These are phyloP conservation scores for Pleurotus citrinopileatus DNA, from an alignment of 768 basidiomycete species.

Conservation along the genomic window DNA sequence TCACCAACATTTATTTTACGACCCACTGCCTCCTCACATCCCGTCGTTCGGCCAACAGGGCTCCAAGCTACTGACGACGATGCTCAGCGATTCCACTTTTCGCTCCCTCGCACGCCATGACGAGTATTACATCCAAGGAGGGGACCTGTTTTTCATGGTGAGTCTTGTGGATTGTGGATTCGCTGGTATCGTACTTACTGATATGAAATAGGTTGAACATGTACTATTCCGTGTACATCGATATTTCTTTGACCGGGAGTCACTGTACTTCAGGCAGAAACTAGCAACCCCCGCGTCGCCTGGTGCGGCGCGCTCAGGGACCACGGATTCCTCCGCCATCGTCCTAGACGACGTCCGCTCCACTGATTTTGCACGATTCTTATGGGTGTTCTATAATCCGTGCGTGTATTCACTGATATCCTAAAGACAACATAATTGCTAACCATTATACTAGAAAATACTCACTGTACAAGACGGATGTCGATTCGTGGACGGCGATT, in stretches of 20 bases:
- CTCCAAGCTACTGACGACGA: conserved; percentile 14
- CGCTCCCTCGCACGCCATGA: conserved; percentile 21
- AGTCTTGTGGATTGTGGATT: conserved; percentile 28
- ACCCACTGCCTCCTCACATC: conserved; percentile 22
- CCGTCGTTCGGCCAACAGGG: conserved; percentile 26
- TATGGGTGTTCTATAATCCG: conserved; percentile 60
- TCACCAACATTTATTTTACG: conserved; percentile 34
- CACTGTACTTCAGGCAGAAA: conserved; percentile 38
- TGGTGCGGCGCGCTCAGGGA: conserved; percentile 30
- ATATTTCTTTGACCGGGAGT: conserved; percentile 53
- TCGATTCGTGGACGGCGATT: conserved; percentile 56
- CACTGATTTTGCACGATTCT: conserved; percentile 39
- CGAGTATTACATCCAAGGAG: conserved; percentile 48
- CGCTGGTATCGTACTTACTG: conserved; percentile 23
- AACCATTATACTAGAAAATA: conserved; percentile 41
- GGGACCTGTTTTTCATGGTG: conserved; percentile 51
- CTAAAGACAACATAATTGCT: not conserved
- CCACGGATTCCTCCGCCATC: conserved; percentile 39
- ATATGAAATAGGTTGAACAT: conserved; percentile 42
- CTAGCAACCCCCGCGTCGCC: conserved; percentile 28
- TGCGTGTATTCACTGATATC: conserved; percentile 23
- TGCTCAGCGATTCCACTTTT: conserved; percentile 9
- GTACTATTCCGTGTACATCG: conserved; percentile 51
- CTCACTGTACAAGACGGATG: conserved; percentile 47
- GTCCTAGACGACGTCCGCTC: conserved; percentile 37